These are phyloP conservation scores for Paraleonurus japonicus DNA, from an alignment of 257 asterid genomes.

Conservation along the genomic window DNA sequence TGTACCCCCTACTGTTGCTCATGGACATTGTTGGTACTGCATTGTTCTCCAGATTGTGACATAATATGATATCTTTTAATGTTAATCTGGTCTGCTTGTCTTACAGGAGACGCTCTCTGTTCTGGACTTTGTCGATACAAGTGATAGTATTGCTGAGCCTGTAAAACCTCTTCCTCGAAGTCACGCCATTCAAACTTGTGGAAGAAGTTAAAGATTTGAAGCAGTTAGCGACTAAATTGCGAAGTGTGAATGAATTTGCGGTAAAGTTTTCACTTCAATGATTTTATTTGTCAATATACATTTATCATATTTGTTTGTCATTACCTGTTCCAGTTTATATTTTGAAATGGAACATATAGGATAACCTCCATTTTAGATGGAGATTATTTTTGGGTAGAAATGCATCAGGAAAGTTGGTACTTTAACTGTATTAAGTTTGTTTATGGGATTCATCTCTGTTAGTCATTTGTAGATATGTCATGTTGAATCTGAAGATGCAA, in stretches of 20 bases:
- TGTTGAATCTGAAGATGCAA: slow-evolving; percentile 1
- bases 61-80: neutral
- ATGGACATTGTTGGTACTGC: neutral
- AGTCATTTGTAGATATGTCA: neutral
- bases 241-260: slow-evolving; percentile 81
- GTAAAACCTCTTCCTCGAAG: slow-evolving; percentile 64
- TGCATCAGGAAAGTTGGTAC: slow-evolving; percentile 1
- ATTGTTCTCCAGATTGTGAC: slow-evolving; percentile 5
- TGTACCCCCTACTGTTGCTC: neutral
- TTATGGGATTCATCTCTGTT: neutral
- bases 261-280: slow-evolving; percentile 38
- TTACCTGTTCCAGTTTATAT: neutral
- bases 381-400: neutral
- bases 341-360: neutral
- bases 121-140: slow-evolving; percentile 68
- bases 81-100: slow-evolving; percentile 18
- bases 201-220: slow-evolving; percentile 89
- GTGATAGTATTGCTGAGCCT: slow-evolving; percentile 44
- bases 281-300: slow-evolving; percentile 8
- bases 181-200: slow-evolving; percentile 74
- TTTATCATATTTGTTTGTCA: slow-evolving; percentile 3
- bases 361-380: neutral
- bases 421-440: neutral
- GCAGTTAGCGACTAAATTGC: slow-evolving; percentile 72
- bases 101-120: slow-evolving; percentile 66